Conservation (phyloP, 495 filamentous ascomycete genomes). For the Xylaria bambusicola region DNA sequence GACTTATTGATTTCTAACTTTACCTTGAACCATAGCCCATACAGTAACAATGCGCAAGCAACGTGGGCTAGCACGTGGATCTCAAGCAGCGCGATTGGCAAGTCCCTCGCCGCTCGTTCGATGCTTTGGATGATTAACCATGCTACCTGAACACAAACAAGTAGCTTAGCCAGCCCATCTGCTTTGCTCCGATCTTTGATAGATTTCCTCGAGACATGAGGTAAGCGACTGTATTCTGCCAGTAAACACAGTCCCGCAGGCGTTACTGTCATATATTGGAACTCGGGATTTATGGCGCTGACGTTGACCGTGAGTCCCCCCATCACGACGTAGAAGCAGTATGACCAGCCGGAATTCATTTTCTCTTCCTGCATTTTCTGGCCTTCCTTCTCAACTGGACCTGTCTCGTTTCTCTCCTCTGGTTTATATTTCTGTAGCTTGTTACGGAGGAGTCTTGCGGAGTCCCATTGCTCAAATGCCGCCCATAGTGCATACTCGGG, state of each 20-base stretch:
- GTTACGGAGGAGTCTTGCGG: not conserved
- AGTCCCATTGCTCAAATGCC: not conserved
- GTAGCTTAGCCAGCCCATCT: not conserved
- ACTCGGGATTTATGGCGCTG: not conserved
- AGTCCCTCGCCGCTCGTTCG: slow-evolving; percentile 1
- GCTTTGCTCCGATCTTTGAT: not conserved
- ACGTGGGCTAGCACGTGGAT: slow-evolving; percentile 25
- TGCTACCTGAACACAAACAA: not conserved
- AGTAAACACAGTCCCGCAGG: not conserved
- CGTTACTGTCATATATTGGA: not conserved
- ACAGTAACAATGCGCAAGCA: slow-evolving; percentile 20
- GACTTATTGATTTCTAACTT: not conserved
- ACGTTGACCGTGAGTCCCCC: not conserved
- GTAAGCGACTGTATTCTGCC: not conserved
- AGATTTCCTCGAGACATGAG: not conserved
- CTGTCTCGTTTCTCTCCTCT: too few relatives aligned
- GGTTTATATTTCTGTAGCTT: not conserved
- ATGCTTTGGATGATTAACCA: slow-evolving; percentile 14
- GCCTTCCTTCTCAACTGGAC: not conserved
- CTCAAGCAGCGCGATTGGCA: slow-evolving; percentile 26
- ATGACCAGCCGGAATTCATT: not conserved
- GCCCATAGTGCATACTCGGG: not conserved
- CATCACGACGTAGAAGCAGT: not conserved
- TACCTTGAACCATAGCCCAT: slow-evolving; percentile 24
- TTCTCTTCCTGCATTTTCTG: too few relatives aligned